A percentile compares a stretch with the other conserved stretches of the same genome.
Evolutionary conservation across 371 early-diverging fungal species (phyloP).

Genomic region (Smittium culicis): DNA sequence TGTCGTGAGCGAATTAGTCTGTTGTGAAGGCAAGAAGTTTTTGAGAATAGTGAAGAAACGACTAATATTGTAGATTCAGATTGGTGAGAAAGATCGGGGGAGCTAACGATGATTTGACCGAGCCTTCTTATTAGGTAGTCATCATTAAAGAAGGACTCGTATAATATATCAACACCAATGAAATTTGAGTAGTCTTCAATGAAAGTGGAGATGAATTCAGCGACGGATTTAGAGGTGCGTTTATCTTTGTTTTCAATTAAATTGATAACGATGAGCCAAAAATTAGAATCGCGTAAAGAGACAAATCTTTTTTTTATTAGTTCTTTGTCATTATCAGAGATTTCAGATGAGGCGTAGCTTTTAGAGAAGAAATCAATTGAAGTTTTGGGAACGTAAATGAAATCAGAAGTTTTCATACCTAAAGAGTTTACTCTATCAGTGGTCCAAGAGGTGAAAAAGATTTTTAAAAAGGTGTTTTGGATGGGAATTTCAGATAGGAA

Average conservation of each 20-base stretch:
- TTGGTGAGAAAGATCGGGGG: too few relatives aligned
- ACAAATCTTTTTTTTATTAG: slow-evolving; percentile 15
- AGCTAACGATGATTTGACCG: too few relatives aligned
- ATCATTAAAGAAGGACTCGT: slow-evolving; percentile 26
- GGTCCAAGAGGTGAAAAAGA: too few relatives aligned
- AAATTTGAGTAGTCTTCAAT: slow-evolving; percentile 27
- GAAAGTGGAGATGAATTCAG: slow-evolving; percentile 25
- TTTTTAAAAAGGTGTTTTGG: too few relatives aligned
- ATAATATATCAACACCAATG: slow-evolving; percentile 24
- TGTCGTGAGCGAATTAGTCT: slow-evolving; percentile 26
- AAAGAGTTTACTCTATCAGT: too few relatives aligned
- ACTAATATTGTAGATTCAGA: too few relatives aligned
- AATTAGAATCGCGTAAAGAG: slow-evolving; percentile 23
- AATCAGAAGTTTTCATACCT: too few relatives aligned
- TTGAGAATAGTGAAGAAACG: slow-evolving; percentile 20
- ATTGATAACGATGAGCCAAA: slow-evolving; percentile 18
- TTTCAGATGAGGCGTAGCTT: slow-evolving; percentile 19
- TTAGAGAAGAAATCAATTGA: slow-evolving; percentile 20
- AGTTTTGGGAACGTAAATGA: too few relatives aligned
- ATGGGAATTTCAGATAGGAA: too few relatives aligned
- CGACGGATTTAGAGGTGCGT: slow-evolving; percentile 14
- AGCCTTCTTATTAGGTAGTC: slow-evolving; percentile 22
- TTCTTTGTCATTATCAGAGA: slow-evolving; percentile 15
- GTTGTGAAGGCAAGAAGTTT: slow-evolving; percentile 27
- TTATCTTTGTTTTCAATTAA: slow-evolving; percentile 24